A percentile compares a stretch with the other conserved stretches of the same genome.
phyloP scores from a whole-genome alignment of 148 eudicot genomes.

The Camellia granthamiana region DNA sequence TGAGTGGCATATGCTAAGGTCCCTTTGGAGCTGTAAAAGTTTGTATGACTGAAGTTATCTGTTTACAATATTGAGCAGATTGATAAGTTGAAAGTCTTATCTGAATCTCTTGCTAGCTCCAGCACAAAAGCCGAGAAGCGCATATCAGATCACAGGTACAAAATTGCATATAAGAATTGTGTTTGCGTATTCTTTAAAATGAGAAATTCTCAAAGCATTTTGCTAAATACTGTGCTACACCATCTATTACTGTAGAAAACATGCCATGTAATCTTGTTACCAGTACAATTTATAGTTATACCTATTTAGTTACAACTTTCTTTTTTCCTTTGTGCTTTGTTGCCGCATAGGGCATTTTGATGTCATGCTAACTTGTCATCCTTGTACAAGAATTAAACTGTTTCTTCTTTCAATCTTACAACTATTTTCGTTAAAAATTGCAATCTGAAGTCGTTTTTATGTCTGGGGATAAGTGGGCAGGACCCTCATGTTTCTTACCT shows the following conservation, averaged over 20 bases:
- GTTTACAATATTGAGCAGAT: slow-evolving; percentile 42
- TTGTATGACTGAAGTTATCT: slow-evolving; percentile 10
- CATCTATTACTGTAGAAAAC: not conserved
- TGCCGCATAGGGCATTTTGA: not conserved
- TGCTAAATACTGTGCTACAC: not conserved
- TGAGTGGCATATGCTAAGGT: not conserved
- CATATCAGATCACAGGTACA: slow-evolving; percentile 78
- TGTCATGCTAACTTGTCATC: not conserved
- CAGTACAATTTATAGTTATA: not conserved
- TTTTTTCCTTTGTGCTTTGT: not conserved
- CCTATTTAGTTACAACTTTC: not conserved
- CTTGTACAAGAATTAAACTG: not conserved
- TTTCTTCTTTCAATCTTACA: not conserved
- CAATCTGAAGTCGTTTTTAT: not conserved
- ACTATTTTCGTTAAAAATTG: not conserved
- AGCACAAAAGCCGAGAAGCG: slow-evolving; percentile 83
- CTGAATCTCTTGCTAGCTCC: slow-evolving; percentile 86
- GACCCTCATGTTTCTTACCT: not conserved
- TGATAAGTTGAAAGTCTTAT: slow-evolving; percentile 88
- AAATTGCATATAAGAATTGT: slow-evolving; percentile 8
- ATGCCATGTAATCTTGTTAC: slow-evolving; percentile 4
- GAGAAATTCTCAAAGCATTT: slow-evolving; percentile 4
- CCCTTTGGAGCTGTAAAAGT: slow-evolving; percentile 2
- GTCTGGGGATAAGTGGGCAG: not conserved
- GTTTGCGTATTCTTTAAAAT: not conserved